phyloP scores from a whole-genome alignment of 148 eudicot species.

The Rhododendron griersonianum region DNA sequence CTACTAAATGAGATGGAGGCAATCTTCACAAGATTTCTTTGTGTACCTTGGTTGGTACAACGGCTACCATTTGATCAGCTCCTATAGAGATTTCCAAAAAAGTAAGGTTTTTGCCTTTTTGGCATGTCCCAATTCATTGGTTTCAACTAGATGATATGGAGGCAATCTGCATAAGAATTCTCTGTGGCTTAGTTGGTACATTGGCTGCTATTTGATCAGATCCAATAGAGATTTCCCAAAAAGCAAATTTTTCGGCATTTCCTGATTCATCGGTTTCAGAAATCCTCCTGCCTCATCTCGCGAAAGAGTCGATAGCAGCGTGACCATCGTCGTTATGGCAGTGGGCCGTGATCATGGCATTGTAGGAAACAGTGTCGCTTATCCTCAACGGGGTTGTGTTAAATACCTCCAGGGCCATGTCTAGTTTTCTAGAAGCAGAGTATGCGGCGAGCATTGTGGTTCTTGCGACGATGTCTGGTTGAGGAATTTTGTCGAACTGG shows the following conservation, averaged over 20 bases:
- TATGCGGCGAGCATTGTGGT: constrained; percentile 54
- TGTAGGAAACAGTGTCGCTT: constrained; percentile 50
- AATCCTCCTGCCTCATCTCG: constrained; percentile 26
- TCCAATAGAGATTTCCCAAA: no score
- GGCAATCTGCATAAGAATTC: no score
- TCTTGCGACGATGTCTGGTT: constrained; percentile 45
- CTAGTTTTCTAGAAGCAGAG: constrained; percentile 27
- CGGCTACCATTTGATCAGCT: neutral
- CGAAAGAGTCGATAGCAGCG: constrained; percentile 34
- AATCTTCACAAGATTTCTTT: neutral
- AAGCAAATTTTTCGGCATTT: no score
- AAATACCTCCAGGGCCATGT: constrained; percentile 39
- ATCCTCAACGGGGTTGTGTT: constrained; percentile 34
- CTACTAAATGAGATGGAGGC: neutral
- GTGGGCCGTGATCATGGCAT: constrained; percentile 57
- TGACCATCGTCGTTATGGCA: constrained; percentile 42
- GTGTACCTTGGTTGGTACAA: no score
- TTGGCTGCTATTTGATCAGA: neutral
- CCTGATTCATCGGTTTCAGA: constrained; percentile 1
- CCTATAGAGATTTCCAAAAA: neutral
- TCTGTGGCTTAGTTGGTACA: neutral
- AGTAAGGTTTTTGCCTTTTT: neutral
- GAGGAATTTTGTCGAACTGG: constrained; percentile 50
- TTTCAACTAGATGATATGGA: neutral
- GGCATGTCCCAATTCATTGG: neutral